Percentiles rank a stretch among this genome's conserved stretches.
These are phyloP conservation scores for Pythium plurisporium DNA, from an alignment of 352 stramenopile species.

Conservation along the genomic window DNA sequence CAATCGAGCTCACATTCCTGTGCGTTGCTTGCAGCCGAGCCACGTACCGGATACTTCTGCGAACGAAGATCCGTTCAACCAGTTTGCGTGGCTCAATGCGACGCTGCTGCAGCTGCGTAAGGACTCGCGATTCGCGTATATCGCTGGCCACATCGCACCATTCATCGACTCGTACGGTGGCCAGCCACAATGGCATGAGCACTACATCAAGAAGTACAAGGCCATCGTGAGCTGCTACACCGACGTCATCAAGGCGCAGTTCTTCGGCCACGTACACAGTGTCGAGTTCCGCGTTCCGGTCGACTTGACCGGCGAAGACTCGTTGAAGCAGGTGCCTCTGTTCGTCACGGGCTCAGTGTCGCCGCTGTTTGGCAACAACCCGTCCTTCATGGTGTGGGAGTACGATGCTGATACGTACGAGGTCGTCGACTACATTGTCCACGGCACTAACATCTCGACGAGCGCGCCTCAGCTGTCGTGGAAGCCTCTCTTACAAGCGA, in stretches of 20 bases:
- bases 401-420: conserved; percentile 62
- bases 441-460: conserved; percentile 67
- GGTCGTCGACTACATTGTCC: conserved; percentile 66
- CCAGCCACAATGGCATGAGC: conserved; percentile 76
- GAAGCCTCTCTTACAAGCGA: conserved; percentile 52
- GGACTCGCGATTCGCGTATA: conserved; percentile 61
- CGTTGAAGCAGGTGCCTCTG: conserved; percentile 49
- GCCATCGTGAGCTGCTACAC: conserved; percentile 56
- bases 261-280: conserved; percentile 92
- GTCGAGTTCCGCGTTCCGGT: conserved; percentile 83
- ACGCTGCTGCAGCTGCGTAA: conserved; percentile 47
- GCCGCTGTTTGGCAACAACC: conserved; percentile 88
- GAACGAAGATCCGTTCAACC: conserved; percentile 80
- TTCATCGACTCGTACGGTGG: conserved; percentile 84
- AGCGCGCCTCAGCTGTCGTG: conserved; percentile 34
- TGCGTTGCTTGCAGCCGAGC: conserved; percentile 39
- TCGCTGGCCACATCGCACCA: conserved; percentile 89
- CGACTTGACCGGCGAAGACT: conserved; percentile 18
- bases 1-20: no score
- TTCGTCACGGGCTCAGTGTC: conserved; percentile 82
- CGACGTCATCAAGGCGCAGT: conserved; percentile 70
- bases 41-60: conserved; percentile 70
- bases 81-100: conserved; percentile 87
- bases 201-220: conserved; percentile 84
- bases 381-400: conserved; percentile 88